Evolutionary conservation across 495 filamentous ascomycete genomes (phyloP).

Genomic region (Xylaria palmicola): DNA sequence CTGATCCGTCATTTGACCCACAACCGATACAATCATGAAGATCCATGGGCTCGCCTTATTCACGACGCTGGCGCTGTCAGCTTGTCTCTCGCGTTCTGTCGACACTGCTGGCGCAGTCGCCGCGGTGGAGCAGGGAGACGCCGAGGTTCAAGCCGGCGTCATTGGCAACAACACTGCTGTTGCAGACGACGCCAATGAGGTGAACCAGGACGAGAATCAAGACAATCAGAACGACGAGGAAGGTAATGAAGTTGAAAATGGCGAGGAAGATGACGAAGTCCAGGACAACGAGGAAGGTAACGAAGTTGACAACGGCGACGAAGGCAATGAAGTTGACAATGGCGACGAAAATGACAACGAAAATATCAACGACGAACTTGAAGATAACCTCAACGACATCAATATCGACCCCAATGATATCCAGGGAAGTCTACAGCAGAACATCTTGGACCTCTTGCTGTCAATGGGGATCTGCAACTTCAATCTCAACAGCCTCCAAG

Average conservation of each 20-base stretch:
- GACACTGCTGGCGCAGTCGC: slow-evolving; percentile 3
- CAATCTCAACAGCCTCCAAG: slow-evolving; percentile 27
- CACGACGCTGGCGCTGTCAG: slow-evolving; percentile 26
- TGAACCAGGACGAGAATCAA: slow-evolving; percentile 13
- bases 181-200: slow-evolving; percentile 16
- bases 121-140: slow-evolving; percentile 3
- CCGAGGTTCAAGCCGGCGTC: not conserved
- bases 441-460: slow-evolving; percentile 36
- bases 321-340: slow-evolving; percentile 13
- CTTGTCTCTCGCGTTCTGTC: slow-evolving; percentile 24
- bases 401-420: slow-evolving; percentile 22
- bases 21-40: slow-evolving; percentile 30
- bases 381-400: slow-evolving; percentile 1
- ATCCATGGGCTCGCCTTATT: slow-evolving; percentile 22
- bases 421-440: slow-evolving; percentile 22
- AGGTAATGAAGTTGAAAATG: slow-evolving; percentile 9
- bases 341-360: slow-evolving; percentile 4
- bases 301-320: slow-evolving; percentile 9
- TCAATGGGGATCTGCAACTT: slow-evolving; percentile 37
- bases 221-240: slow-evolving; percentile 12
- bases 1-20: not conserved
- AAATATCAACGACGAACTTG: slow-evolving; percentile 6
- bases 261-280: slow-evolving; percentile 15
- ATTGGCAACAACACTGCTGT: slow-evolving; percentile 20
- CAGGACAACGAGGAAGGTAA: slow-evolving; percentile 10